Evolutionary conservation across 1,284 basidiomycete species (phyloP), one percentile per base, ranked within the genome.

Genomic region (Xerocomus minutiporus): DNA sequence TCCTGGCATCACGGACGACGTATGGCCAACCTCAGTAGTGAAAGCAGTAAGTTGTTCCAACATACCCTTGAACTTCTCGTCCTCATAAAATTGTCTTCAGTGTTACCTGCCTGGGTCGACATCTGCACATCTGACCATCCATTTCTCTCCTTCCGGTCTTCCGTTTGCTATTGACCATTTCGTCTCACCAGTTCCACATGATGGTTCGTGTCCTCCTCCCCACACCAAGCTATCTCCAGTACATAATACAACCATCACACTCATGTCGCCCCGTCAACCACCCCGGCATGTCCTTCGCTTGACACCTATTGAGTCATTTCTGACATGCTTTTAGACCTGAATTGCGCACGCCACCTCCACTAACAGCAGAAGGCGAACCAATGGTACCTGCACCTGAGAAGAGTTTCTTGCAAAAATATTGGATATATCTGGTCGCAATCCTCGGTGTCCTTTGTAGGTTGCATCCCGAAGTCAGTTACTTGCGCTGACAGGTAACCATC

Each of bases 371-470:
- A 66, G 90, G 91, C 50, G 76, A 83, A 61, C 79, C 81, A 20
- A 74, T 84, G 26, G 69, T 75, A 50, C 81, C 85, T 0, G 69
- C 73, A 25, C 78, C 79, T 1, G 90, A 91, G 66, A 88, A 93
- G 71, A 74, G 81, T 8, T 91, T 93, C 70, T 56, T 93, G 35
- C 86, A 91, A 65, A 94, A 93, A 70, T 93, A 94, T 70, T 93
- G 92, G 90, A 73, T 93, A 69, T 91, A 92, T 61, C 81, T 91
- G 46, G 73, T 78, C 31, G 76, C 82, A 3, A 69, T 79, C 29
- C 69, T 92, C 15, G 71, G 86, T 34, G 76, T 79, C 29, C 63
- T 86, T 34, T 54, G 87, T 88, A 60, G 67, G 84, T 78, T 45
- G 29, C 31, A 6, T 50, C 39, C 26, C 42, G 15, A 15, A 31